Conservation (phyloP, 2,329 filamentous ascomycete species). For the Parascedosporium putredinis region DNA sequence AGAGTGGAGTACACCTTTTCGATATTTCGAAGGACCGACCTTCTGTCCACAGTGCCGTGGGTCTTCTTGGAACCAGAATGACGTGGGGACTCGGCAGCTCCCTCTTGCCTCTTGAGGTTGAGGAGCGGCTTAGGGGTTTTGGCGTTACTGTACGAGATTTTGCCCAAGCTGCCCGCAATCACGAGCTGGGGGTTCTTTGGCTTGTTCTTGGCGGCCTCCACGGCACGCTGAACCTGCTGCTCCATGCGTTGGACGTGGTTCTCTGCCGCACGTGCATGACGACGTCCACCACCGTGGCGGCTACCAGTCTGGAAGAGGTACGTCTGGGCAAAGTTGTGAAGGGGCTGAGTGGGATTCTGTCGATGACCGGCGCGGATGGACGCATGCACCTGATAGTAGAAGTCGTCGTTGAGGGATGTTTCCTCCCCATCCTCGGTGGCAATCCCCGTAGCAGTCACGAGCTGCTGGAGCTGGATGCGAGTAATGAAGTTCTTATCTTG, state of each 20-base stretch:
- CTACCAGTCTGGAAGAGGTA: constrained; percentile 93
- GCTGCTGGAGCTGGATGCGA: constrained; percentile 90
- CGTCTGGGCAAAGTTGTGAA: constrained; percentile 95
- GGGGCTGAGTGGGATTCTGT: constrained; percentile 83
- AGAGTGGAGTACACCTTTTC: constrained; percentile 79
- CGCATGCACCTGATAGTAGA: constrained; percentile 96
- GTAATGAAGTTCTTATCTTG: constrained; percentile 99
- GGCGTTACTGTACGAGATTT: constrained; percentile 97
- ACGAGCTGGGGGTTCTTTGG: constrained; percentile 97
- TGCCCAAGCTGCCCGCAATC: constrained; percentile 89
- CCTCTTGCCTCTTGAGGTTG: constrained; percentile 85
- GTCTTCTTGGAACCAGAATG: constrained; percentile 37
- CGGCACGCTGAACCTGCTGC: constrained; percentile 93
- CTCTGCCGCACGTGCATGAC: constrained; percentile 74
- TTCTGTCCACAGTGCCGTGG: constrained; percentile 52
- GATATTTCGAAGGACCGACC: constrained; percentile 74
- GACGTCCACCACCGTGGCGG: constrained; percentile 62
- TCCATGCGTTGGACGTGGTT: constrained; percentile 99
- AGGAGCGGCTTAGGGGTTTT: constrained; percentile 93
- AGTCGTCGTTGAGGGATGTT: constrained; percentile 78
- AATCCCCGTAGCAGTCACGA: constrained; percentile 85
- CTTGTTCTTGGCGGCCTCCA: constrained; percentile 93
- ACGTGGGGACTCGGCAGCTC: constrained; percentile 45
- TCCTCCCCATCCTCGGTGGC: constrained; percentile 71
- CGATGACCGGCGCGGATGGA: constrained; percentile 85